Evolutionary conservation across 208 protist genomes (phyloP), one percentile per base, ranked within the genome.

Genomic region (Leishmania guyanensis): DNA sequence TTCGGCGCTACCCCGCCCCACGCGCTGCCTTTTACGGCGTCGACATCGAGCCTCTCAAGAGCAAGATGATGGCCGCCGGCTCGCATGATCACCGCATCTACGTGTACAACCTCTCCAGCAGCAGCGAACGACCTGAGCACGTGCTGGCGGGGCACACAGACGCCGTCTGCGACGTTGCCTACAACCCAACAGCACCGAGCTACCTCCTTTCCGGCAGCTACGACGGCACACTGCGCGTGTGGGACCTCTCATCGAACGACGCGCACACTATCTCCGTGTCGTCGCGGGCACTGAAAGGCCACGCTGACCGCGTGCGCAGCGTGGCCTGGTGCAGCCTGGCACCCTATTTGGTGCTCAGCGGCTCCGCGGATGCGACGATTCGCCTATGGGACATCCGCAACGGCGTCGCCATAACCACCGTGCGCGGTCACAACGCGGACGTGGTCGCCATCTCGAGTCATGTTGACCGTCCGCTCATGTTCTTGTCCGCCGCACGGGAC

Each of bases 321-420:
- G 80, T 98, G 8, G 83, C 88, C 8, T 99, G 95, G 95, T 96
- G 92, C 84, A 90, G 84, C 69, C 79, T 97, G 5, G 88, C 96
- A 1, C 95, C 97, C 1, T 96, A 96, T 71, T 64, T 98, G 51
- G 87, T 90, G 53, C 60, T 98, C 56, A 96, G 92, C 72, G 95
- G 93, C 39, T 91, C 87, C 22, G 90, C 80, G 56, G 96, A 98
- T 81, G 87, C 86, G 33, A 92, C 95, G 29, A 89, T 99, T 50
- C 93, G 95, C 36, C 66, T 98, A 58, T 98, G 97, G 96, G 95
- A 99, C 84, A 73, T 95, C 26, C 92, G 94, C 76, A 94, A 86
- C 73, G 88, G 87, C 16, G 76, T 83, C 17, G 89, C 89, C 81
- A 70, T 99, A 26, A 81, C 80, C 1, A 88, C 90, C 20, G 85